A percentile compares a stretch with the other conserved stretches of the same genome.
Conservation (phyloP, 176 grass and related monocot genomes). For the Bolboschoenus planiculmis region DNA sequence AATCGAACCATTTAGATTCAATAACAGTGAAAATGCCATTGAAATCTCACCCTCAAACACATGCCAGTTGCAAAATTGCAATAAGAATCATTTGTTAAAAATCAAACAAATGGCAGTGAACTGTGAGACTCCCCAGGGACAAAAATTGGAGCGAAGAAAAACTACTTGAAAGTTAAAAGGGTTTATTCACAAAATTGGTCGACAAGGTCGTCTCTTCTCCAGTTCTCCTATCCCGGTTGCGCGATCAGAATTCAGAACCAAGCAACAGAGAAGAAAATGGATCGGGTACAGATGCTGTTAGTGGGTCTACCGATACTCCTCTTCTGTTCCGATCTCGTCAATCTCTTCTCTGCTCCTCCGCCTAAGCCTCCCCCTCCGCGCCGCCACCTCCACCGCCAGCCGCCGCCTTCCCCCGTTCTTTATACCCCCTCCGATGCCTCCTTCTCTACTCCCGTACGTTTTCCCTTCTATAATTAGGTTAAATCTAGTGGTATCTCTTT, state of each 20-base stretch:
- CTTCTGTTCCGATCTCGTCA: conserved; percentile 82
- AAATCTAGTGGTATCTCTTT: neutral
- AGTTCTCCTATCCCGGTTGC: neutral
- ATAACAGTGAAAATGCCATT: no score
- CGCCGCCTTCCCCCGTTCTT: conserved; percentile 11
- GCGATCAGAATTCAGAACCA: neutral
- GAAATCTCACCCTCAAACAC: no score
- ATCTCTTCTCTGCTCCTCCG: conserved; percentile 61
- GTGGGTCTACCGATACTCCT: conserved; percentile 81
- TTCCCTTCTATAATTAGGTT: neutral
- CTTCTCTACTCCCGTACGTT: conserved; percentile 8
- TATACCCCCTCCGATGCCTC: neutral
- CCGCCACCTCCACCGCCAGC: neutral
- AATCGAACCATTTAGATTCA: no score
- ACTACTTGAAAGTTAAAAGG: neutral
- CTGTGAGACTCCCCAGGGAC: no score
- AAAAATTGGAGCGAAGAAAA: no score
- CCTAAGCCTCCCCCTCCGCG: conserved; percentile 11
- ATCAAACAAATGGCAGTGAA: no score
- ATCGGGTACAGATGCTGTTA: conserved; percentile 81
- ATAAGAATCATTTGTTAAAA: no score
- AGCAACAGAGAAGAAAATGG: conserved; percentile 40
- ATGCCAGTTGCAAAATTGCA: no score
- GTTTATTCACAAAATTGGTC: neutral
- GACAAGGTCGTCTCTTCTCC: neutral